phyloP scores from a whole-genome alignment of 108 stramenopile species.

The Schizochytrium sp. region DNA sequence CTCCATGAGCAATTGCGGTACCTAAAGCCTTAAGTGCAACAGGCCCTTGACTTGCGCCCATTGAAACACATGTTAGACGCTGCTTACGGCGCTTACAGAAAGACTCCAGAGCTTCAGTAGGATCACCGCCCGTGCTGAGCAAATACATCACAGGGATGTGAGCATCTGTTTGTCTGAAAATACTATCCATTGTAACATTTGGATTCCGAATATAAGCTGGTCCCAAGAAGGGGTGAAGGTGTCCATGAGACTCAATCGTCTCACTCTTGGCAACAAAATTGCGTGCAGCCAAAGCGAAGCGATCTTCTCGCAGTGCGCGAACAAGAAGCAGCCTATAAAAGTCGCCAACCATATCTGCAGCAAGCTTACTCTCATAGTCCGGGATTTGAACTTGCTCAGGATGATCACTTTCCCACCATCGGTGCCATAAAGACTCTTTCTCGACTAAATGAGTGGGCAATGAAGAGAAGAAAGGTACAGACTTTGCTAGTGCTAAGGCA shows the following conservation, averaged over 20 bases:
- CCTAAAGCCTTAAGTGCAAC: slow-evolving; percentile 67
- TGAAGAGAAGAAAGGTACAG: slow-evolving; percentile 67
- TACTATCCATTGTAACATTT: slow-evolving; percentile 74
- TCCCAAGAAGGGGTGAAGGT: slow-evolving; percentile 71
- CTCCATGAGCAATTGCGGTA: slow-evolving; percentile 55
- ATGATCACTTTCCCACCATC: slow-evolving; percentile 76
- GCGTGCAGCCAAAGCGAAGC: slow-evolving; percentile 71
- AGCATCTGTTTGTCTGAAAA: slow-evolving; percentile 69
- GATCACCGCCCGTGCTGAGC: slow-evolving; percentile 78
- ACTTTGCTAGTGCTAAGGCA: slow-evolving; percentile 63
- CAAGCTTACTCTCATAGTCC: slow-evolving; percentile 67
- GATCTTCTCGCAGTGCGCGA: slow-evolving; percentile 76
- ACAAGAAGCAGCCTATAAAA: slow-evolving; percentile 76
- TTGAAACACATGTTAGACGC: slow-evolving; percentile 71
- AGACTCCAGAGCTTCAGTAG: slow-evolving; percentile 76
- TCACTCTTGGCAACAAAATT: slow-evolving; percentile 75
- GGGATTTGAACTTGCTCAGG: slow-evolving; percentile 74
- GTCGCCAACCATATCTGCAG: slow-evolving; percentile 65
- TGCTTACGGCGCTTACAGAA: slow-evolving; percentile 72
- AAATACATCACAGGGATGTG: slow-evolving; percentile 76
- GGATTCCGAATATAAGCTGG: slow-evolving; percentile 72
- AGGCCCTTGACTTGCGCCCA: slow-evolving; percentile 78
- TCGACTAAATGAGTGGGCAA: slow-evolving; percentile 68
- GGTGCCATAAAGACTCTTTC: slow-evolving; percentile 70
- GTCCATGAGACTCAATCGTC: slow-evolving; percentile 67